A percentile compares a stretch with the other conserved stretches of the same genome.
Conservation (phyloP, 352 stramenopile genomes). For the Globisporangium recalcitrans region DNA sequence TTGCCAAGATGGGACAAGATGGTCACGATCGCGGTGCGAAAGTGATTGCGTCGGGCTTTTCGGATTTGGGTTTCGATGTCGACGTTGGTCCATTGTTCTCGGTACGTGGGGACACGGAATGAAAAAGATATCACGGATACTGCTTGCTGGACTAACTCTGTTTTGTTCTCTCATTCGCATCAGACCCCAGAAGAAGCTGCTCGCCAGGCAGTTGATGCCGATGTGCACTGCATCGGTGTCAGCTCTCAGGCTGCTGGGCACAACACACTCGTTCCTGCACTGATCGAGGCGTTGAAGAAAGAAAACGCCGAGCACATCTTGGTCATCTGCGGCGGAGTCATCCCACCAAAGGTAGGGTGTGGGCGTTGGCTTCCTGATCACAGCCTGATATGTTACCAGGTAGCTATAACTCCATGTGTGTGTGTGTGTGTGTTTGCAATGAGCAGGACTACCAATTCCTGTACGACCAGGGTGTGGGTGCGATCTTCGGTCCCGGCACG, state of each 20-base stretch:
- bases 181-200: slow-evolving; percentile 54
- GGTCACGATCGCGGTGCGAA: slow-evolving; percentile 96
- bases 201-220: slow-evolving; percentile 89
- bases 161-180: neutral
- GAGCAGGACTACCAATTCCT: slow-evolving; percentile 94
- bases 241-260: slow-evolving; percentile 92
- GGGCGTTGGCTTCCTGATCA: neutral
- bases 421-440: neutral
- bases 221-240: slow-evolving; percentile 93
- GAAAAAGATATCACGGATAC: neutral
- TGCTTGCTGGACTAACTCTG: neutral
- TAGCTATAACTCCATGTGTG: neutral
- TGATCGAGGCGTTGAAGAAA: slow-evolving; percentile 91
- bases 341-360: slow-evolving; percentile 72
- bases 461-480: slow-evolving; percentile 87
- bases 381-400: neutral
- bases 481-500: slow-evolving; percentile 95
- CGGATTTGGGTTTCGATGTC: slow-evolving; percentile 97
- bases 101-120: slow-evolving; percentile 21
- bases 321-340: slow-evolving; percentile 94
- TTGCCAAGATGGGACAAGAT: slow-evolving; percentile 96
- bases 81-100: slow-evolving; percentile 96
- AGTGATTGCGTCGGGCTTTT: slow-evolving; percentile 95
- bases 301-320: slow-evolving; percentile 90
- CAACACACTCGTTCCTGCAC: slow-evolving; percentile 91